These are phyloP conservation scores for Phytophthora brassicae DNA, from an alignment of 352 stramenopile genomes.

Conservation along the genomic window DNA sequence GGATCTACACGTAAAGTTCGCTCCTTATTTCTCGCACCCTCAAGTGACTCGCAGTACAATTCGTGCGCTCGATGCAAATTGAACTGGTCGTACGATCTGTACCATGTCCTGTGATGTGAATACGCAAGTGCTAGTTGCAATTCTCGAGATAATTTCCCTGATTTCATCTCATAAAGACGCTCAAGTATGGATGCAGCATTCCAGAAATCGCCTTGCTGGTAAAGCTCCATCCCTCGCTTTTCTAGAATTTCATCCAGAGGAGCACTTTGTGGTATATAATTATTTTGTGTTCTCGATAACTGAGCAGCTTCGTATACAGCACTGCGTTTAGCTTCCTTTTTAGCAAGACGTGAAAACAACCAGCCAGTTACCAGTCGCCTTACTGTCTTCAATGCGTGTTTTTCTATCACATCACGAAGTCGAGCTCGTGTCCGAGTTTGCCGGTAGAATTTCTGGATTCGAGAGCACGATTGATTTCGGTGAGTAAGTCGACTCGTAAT, in stretches of 20 bases:
- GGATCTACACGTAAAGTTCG: conserved; percentile 28
- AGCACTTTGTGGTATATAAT: conserved; percentile 19
- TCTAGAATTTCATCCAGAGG: conserved; percentile 37
- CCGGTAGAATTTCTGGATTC: conserved; percentile 52
- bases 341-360: conserved; percentile 44
- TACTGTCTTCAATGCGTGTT: conserved; percentile 37
- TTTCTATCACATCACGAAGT: conserved; percentile 39
- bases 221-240: conserved; percentile 44
- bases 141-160: conserved; percentile 8
- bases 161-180: conserved; percentile 21
- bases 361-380: conserved; percentile 42
- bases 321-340: conserved; percentile 42
- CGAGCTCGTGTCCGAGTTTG: conserved; percentile 25
- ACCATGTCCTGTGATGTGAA: conserved; percentile 71
- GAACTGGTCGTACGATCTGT: conserved; percentile 53
- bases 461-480: conserved; percentile 30
- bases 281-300: not conserved
- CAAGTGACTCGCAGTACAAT: conserved; percentile 41
- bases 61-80: conserved; percentile 54
- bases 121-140: conserved; percentile 45
- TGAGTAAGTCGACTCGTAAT: conserved; percentile 1
- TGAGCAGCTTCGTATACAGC: conserved; percentile 29
- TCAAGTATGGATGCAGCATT: conserved; percentile 56
- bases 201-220: conserved; percentile 53
- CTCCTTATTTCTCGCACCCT: conserved; percentile 4